phyloP scores from a whole-genome alignment of 2,329 filamentous ascomycete genomes.

The Fusarium chlamydosporum region DNA sequence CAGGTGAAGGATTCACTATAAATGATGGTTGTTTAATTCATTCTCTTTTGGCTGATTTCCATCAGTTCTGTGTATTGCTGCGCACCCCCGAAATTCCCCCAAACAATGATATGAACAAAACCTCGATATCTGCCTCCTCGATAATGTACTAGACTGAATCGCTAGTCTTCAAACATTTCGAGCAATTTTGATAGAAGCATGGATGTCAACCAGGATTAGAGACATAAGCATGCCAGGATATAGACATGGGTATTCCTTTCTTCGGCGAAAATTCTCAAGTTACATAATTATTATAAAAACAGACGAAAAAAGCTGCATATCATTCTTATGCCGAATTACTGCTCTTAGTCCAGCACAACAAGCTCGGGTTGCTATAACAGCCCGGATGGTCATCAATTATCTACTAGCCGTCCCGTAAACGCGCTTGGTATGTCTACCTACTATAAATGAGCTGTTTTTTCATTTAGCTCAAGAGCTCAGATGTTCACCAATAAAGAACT shows the following conservation, averaged over 20 bases:
- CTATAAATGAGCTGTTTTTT: not conserved
- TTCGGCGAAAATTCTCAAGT: constrained; percentile 28
- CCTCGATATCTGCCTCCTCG: constrained; percentile 38
- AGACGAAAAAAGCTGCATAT: not conserved
- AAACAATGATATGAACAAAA: constrained; percentile 5
- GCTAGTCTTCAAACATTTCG: constrained; percentile 26
- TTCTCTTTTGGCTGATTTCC: not conserved
- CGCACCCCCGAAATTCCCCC: not conserved
- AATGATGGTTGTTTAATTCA: too few relatives aligned
- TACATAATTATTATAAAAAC: constrained; percentile 17
- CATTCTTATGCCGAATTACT: not conserved
- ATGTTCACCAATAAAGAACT: constrained; percentile 9
- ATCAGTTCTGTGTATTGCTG: not conserved
- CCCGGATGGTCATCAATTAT: not conserved
- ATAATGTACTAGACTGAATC: constrained; percentile 41
- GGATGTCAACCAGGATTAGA: constrained; percentile 30
- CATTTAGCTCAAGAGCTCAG: constrained; percentile 3
- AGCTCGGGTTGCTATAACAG: not conserved
- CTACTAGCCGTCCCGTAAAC: not conserved
- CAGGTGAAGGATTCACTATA: not conserved
- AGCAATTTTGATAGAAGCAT: constrained; percentile 43
- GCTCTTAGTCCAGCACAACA: not conserved
- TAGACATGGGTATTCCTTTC: constrained; percentile 25
- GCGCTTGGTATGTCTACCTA: not conserved
- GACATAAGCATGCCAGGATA: constrained; percentile 29